phyloP scores from a whole-genome alignment of 2,329 filamentous ascomycete genomes.

The Teratosphaeriaceae sp. region DNA sequence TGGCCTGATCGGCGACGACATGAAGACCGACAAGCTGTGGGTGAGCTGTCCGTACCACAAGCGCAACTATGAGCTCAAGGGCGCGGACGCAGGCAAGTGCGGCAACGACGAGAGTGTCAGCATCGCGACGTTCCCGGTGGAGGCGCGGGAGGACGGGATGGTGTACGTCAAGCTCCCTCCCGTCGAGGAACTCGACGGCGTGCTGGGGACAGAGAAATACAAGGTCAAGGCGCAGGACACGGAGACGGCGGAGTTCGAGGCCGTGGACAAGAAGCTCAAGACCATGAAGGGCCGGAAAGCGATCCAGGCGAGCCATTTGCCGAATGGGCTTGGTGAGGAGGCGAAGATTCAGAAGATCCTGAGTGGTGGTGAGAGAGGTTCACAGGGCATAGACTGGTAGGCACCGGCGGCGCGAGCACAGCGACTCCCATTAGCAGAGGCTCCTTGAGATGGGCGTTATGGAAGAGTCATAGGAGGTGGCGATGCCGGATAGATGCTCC shows the following conservation, averaged over 20 bases:
- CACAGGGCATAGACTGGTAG: conserved; percentile 41
- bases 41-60: conserved; percentile 86
- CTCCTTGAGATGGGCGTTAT: too few species aligned
- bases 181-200: conserved; percentile 69
- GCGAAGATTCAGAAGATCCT: conserved; percentile 39
- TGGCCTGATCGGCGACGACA: conserved; percentile 68
- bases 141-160: conserved; percentile 68
- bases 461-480: too few species aligned
- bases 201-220: conserved; percentile 73
- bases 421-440: too few species aligned
- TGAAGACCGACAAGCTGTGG: conserved; percentile 60
- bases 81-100: conserved; percentile 61
- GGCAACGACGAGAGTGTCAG: conserved; percentile 67
- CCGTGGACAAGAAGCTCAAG: conserved; percentile 51
- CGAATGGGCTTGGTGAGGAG: conserved; percentile 37
- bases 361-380: conserved; percentile 39
- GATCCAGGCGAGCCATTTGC: conserved; percentile 38
- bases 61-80: conserved; percentile 73
- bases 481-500: too few species aligned
- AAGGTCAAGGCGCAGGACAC: conserved; percentile 64
- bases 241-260: conserved; percentile 41
- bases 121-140: conserved; percentile 74
- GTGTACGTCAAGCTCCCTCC: conserved; percentile 77
- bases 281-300: conserved; percentile 47
- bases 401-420: not conserved